Conservation (phyloP, 306 rosid species). For the Canavalia ensiformis region DNA sequence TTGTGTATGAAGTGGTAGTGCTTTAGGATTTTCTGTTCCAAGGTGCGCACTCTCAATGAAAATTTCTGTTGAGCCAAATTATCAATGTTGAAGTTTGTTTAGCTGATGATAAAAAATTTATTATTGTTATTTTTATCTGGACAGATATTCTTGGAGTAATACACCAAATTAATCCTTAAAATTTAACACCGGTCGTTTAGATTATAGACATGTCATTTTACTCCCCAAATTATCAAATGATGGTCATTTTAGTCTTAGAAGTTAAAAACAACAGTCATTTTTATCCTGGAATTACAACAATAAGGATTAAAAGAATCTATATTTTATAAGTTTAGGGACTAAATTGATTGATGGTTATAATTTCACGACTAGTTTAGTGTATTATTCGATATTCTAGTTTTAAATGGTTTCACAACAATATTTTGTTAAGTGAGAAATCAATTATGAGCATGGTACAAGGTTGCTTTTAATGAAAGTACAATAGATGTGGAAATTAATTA, state of each 20-base stretch:
- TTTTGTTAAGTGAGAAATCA: slow-evolving; percentile 2
- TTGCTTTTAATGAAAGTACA: not conserved
- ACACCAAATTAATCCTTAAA: too few relatives aligned
- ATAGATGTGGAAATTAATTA: not conserved
- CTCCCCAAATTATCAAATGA: too few relatives aligned
- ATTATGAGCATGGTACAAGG: not conserved
- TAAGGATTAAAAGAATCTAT: too few relatives aligned
- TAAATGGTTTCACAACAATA: not conserved
- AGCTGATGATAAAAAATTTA: slow-evolving; percentile 5
- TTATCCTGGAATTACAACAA: too few relatives aligned
- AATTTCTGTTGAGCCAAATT: slow-evolving; percentile 10
- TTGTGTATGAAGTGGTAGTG: not conserved
- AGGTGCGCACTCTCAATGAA: not conserved
- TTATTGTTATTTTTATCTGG: not conserved
- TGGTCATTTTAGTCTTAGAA: too few relatives aligned
- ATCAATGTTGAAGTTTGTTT: slow-evolving; percentile 5
- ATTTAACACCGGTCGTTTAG: too few relatives aligned
- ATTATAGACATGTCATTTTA: too few relatives aligned
- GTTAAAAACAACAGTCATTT: too few relatives aligned
- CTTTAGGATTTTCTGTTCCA: not conserved
- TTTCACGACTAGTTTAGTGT: too few relatives aligned
- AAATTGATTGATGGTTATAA: too few relatives aligned
- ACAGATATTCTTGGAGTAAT: too few relatives aligned
- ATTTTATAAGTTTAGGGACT: too few relatives aligned
- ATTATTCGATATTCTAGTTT: not conserved